phyloP scores from a whole-genome alignment of 2,329 filamentous ascomycete species.

The Lasiodiplodia sp. region DNA sequence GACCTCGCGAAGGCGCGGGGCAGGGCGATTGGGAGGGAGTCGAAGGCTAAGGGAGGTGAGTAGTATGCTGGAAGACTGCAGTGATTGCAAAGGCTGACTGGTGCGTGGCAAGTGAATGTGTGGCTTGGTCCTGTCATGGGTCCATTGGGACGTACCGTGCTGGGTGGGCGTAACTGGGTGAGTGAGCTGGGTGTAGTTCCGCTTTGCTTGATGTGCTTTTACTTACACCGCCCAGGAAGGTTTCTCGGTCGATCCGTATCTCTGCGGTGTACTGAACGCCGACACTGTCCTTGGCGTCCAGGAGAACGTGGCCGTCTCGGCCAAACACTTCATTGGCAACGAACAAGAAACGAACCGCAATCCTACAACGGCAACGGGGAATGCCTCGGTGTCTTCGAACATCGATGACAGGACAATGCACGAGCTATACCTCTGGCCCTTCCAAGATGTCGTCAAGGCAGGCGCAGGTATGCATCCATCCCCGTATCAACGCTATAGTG shows the following conservation, averaged over 20 bases:
- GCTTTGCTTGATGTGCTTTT: background rate
- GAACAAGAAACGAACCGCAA: constrained; percentile 66
- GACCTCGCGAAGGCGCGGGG: constrained; percentile 44
- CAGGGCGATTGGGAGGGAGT: constrained; percentile 46
- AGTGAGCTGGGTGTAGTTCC: background rate
- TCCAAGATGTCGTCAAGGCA: constrained; percentile 66
- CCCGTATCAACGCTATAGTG: too few species aligned
- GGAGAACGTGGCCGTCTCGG: constrained; percentile 49
- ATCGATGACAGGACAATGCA: constrained; percentile 71
- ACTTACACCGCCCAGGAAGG: constrained; percentile 51
- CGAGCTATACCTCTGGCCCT: constrained; percentile 72
- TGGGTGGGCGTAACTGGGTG: constrained; percentile 45
- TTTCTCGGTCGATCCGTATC: constrained; percentile 52
- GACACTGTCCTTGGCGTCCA: constrained; percentile 52
- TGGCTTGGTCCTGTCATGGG: constrained; percentile 16
- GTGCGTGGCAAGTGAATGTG: background rate
- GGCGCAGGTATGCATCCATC: constrained; percentile 47
- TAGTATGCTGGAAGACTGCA: background rate
- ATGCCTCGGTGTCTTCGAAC: constrained; percentile 62
- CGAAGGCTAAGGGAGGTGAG: constrained; percentile 52
- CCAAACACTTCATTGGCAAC: constrained; percentile 66
- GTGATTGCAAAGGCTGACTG: background rate
- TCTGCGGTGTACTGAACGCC: constrained; percentile 51
- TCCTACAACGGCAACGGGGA: background rate
- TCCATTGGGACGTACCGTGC: constrained; percentile 48